Base-by-base conservation (phyloP, 345 rosid genomes). In the Triadica sebifera region DNA sequence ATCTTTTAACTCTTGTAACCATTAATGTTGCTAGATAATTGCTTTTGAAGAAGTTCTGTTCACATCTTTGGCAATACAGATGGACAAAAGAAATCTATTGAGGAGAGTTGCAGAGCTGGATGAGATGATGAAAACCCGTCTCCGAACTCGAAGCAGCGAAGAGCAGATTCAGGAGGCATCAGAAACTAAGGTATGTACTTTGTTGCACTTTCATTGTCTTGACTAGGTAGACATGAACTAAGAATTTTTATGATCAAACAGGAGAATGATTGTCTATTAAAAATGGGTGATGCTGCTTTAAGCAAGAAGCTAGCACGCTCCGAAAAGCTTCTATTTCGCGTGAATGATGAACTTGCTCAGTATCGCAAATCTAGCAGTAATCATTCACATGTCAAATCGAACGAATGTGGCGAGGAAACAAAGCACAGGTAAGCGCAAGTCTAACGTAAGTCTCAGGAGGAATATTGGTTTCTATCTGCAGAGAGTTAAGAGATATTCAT, bases 11-110 rank as follows among this genome's bases (percentile, higher is more conserved):
- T 37, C 51, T 6, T 41, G n/a, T 59, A 39, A 70, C 8, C n/a
- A 41, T 45, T 24, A 16, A 12, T 56, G 46, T 41, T 45, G 34
- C n/a, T 67, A 50, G 8, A n/a, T 4, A 24, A 34, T 38, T 16
- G 69, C 61, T 68, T 17, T 58, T 25, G n/a, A 29, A 20, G 39
- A 45, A 34, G 6, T 41, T 41, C 6, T 25, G 6, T 41, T 12
- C 47, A 24, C 34, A 29, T 68, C 63, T 70, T 29, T 37, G 65
- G 43, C 58, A 49, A 37, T 22, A 5, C 75, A 92, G 98, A 85
- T 78, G 81, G 97, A 94, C 82, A 94, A 94, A 80, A 84, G 81
- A 76, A 89, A 90, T 85, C 85, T 92, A 76, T 72, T 87, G 74
- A 87, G 78, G 78, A 87, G 79, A 81, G 78, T 90, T 67, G 79